Evolutionary conservation across 2,329 filamentous ascomycete species (phyloP).

Genomic region (Phaeosphaeria sp.): DNA sequence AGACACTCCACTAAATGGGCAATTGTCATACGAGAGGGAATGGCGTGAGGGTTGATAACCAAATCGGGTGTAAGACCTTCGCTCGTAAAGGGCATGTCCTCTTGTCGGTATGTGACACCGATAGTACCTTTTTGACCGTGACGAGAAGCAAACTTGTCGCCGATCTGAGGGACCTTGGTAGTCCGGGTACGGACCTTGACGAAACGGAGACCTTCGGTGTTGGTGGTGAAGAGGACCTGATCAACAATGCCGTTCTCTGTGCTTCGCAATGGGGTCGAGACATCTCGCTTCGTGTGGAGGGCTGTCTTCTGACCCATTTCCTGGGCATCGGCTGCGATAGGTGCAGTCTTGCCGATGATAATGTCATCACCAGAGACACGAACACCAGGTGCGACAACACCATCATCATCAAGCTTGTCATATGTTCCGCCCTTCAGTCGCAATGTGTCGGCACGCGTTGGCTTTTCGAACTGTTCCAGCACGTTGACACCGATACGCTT

Average conservation of each 20-base stretch:
- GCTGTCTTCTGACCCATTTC: slow-evolving; percentile 92
- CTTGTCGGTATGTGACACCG: slow-evolving; percentile 95
- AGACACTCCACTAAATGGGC: slow-evolving; percentile 99
- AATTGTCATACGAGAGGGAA: slow-evolving; percentile 99
- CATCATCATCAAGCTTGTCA: slow-evolving; percentile 96
- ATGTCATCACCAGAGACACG: slow-evolving; percentile 98
- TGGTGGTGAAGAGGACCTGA: slow-evolving; percentile 90
- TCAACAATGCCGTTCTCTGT: slow-evolving; percentile 98
- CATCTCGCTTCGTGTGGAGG: slow-evolving; percentile 90
- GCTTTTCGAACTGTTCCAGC: slow-evolving; percentile 95
- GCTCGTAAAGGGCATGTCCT: slow-evolving; percentile 97
- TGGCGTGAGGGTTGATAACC: slow-evolving; percentile 99
- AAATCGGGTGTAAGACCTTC: slow-evolving; percentile 93
- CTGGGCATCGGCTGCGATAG: slow-evolving; percentile 89
- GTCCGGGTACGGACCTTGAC: slow-evolving; percentile 97
- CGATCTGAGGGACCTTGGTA: slow-evolving; percentile 97
- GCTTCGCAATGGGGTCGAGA: slow-evolving; percentile 90
- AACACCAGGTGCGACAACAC: slow-evolving; percentile 90
- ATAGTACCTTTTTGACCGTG: slow-evolving; percentile 99
- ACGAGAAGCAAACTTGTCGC: slow-evolving; percentile 98
- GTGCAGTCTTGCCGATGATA: slow-evolving; percentile 98
- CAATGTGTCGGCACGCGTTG: slow-evolving; percentile 84
- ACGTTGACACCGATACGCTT: slow-evolving; percentile 94
- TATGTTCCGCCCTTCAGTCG: slow-evolving; percentile 94
- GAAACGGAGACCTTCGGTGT: slow-evolving; percentile 91